Percentiles rank a stretch among this genome's conserved stretches.
These are phyloP conservation scores for Pseudonitzschia pungens DNA, from an alignment of 108 stramenopile genomes.

Conservation along the genomic window DNA sequence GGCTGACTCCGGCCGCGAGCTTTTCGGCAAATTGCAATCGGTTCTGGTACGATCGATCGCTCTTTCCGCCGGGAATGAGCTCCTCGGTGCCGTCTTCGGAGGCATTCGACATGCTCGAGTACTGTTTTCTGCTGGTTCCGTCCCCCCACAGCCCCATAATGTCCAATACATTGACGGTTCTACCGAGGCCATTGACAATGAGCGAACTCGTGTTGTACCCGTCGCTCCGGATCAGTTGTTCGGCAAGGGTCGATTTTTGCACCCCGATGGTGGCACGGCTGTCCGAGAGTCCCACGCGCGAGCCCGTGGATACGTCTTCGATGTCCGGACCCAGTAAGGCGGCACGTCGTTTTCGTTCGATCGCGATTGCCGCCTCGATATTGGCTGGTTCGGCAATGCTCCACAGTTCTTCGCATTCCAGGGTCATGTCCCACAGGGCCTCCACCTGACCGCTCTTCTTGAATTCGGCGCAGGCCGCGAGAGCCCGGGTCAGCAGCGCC, in stretches of 20 bases:
- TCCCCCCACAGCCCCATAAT: slow-evolving; percentile 78
- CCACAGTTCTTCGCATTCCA: slow-evolving; percentile 76
- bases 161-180: slow-evolving; percentile 72
- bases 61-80: slow-evolving; percentile 67
- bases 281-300: slow-evolving; percentile 43
- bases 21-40: slow-evolving; percentile 55
- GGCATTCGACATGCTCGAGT: neutral
- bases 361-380: slow-evolving; percentile 36
- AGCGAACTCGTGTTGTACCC: slow-evolving; percentile 77
- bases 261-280: slow-evolving; percentile 45
- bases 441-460: slow-evolving; percentile 43
- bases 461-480: slow-evolving; percentile 74
- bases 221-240: slow-evolving; percentile 74
- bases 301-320: slow-evolving; percentile 78
- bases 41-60: slow-evolving; percentile 71
- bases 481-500: slow-evolving; percentile 73
- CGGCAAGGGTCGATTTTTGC: slow-evolving; percentile 73
- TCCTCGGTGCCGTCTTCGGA: slow-evolving; percentile 39
- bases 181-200: slow-evolving; percentile 77
- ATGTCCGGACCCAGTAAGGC: slow-evolving; percentile 75
- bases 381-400: slow-evolving; percentile 48
- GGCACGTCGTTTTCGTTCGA: slow-evolving; percentile 70
- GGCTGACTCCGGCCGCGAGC: slow-evolving; percentile 33
- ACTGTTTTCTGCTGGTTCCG: slow-evolving; percentile 18
- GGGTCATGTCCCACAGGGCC: slow-evolving; percentile 84